Evolutionary conservation across 305 asterid species (phyloP), one percentile per base, ranked within the genome.

Genomic region (Fraxinus sp.): DNA sequence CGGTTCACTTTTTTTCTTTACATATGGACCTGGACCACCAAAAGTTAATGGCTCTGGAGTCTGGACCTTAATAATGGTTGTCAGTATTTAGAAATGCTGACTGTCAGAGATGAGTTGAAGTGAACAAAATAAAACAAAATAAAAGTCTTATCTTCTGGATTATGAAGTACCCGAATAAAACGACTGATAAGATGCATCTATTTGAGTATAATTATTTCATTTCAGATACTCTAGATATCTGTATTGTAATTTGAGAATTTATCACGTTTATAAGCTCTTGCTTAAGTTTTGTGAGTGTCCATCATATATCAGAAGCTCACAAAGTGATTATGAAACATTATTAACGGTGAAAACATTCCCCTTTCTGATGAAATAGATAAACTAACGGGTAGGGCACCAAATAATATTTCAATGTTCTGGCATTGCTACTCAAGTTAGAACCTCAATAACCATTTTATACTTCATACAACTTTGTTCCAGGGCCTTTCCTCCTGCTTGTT

Each of bases 231-330:
- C 77, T 9, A 71, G 43, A 71, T 33, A 33, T 71, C 11, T 71
- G 24, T 71, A 33, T 16, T 71, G 77, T 71, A 33, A 32, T 68
- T 71, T 14, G 68, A 80, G 72, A 82, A 24, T 71, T 18, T 62
- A 75, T 84, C 84, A 52, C 81, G 68, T 75, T 81, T 52, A 24
- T 26, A 55, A 46, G 82, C 82, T 80, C 41, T 22, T 79, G 80
- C 77, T 71, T 84, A 32, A 72, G 41, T 30, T 73, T 71, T 80
- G 5, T 14, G 3, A 36, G 13, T n/a, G 78, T 75, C 7, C 57
- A 81, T 37, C 41, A 4, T 82, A 68, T 22, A 4, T 5, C 39
- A 7, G 49, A 72, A 14, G 20, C 77, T 18, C 33, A 37, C 14
- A 18, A 33, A 72, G 49, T 72, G 26, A 35, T n/a, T 35, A 72